Conservation (phyloP, 108 stramenopile species). For the Nitzschia sp. region DNA sequence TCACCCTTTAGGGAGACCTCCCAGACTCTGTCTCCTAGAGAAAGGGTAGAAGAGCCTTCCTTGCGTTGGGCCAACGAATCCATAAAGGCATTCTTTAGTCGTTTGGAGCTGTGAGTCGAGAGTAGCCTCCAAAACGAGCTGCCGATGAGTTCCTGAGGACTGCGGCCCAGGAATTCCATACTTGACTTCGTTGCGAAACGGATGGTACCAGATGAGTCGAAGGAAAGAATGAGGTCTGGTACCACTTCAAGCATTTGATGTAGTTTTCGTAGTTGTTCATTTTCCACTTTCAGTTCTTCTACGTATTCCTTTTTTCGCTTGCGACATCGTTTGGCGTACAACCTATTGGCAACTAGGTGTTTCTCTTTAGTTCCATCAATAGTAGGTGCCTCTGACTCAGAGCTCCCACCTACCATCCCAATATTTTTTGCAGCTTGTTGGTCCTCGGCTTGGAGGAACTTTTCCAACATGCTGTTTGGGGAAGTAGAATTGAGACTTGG, state of each 20-base stretch:
- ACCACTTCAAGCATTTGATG: constrained; percentile 78
- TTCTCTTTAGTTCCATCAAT: constrained; percentile 66
- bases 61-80: constrained; percentile 75
- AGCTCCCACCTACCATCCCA: no score
- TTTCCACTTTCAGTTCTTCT: constrained; percentile 89
- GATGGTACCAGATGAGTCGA: constrained; percentile 80
- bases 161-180: constrained; percentile 49
- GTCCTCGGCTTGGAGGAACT: no score
- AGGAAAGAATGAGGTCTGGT: constrained; percentile 83
- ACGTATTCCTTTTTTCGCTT: constrained; percentile 93
- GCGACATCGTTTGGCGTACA: constrained; percentile 87
- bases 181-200: constrained; percentile 74
- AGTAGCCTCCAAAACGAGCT: constrained; percentile 77
- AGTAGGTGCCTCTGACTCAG: no score
- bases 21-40: constrained; percentile 67
- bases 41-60: constrained; percentile 54
- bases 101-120: constrained; percentile 59
- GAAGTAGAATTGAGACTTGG: no score
- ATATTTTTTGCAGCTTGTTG: no score
- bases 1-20: no score
- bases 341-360: constrained; percentile 81
- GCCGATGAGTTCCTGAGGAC: constrained; percentile 57
- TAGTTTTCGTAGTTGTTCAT: constrained; percentile 72
- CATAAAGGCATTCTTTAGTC: constrained; percentile 86
- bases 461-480: no score